Conservation (phyloP, 139 green algal species). For the Nannochloris sp. region DNA sequence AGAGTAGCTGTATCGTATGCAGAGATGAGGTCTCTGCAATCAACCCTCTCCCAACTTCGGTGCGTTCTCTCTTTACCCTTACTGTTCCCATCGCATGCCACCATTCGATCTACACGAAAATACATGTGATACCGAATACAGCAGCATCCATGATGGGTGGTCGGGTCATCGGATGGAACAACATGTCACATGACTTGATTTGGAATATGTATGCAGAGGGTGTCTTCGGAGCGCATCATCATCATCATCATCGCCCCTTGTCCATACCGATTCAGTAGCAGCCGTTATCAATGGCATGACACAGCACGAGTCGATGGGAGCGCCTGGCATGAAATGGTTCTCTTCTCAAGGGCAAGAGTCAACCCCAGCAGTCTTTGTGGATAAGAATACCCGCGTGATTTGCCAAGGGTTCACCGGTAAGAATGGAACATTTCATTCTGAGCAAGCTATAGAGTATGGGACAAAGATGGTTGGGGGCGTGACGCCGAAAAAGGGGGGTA, state of each 20-base stretch:
- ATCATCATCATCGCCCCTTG: neutral
- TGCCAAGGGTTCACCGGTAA: conserved; percentile 94
- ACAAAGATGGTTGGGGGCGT: conserved; percentile 98
- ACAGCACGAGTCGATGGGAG: neutral
- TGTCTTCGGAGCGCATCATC: neutral
- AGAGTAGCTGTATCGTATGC: neutral
- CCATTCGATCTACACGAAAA: no score
- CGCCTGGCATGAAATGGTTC: neutral
- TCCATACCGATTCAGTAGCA: no score
- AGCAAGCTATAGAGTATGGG: conserved; percentile 96
- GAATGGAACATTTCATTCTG: conserved; percentile 96
- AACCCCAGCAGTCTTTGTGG: conserved; percentile 87
- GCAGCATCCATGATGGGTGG: no score
- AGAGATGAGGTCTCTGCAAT: neutral
- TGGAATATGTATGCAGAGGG: no score
- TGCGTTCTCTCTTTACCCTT: neutral
- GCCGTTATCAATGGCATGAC: no score
- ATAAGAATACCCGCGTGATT: conserved; percentile 92
- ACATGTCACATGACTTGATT: no score
- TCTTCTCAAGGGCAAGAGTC: conserved; percentile 23
- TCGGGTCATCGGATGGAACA: no score
- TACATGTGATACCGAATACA: no score
- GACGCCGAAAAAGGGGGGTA: conserved; percentile 92
- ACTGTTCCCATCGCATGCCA: no score
- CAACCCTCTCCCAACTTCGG: neutral